phyloP scores from a whole-genome alignment of 1,284 basidiomycete species.

The Ganoderma multipileum region DNA sequence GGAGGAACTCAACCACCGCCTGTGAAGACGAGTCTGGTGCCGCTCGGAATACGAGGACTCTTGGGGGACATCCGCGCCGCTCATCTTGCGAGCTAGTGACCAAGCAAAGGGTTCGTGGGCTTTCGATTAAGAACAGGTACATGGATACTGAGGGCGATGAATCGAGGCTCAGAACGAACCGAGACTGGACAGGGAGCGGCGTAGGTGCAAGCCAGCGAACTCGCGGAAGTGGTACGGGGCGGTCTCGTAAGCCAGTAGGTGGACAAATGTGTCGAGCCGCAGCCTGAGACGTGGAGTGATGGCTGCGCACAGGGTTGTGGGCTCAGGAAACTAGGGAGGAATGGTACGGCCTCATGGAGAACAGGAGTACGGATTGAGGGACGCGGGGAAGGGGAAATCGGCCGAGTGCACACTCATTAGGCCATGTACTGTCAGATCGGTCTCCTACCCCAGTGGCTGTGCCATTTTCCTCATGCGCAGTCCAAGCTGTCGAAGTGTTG shows the following conservation, averaged over 20 bases:
- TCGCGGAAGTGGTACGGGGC: not conserved
- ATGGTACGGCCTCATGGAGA: not conserved
- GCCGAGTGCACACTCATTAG: not conserved
- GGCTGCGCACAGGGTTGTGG: not conserved
- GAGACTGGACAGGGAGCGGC: not conserved
- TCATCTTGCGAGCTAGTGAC: constrained; percentile 74
- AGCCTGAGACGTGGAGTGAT: not conserved
- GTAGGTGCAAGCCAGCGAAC: not conserved
- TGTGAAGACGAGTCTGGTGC: constrained; percentile 63
- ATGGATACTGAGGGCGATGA: constrained; percentile 39
- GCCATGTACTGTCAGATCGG: not conserved
- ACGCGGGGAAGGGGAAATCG: not conserved
- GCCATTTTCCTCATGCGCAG: constrained; percentile 5
- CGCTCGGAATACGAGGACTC: constrained; percentile 74
- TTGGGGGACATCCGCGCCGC: constrained; percentile 58
- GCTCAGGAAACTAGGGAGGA: not conserved
- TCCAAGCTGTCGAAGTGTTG: not conserved
- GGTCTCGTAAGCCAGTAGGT: not conserved
- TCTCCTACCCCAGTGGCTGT: constrained; percentile 9
- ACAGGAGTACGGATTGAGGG: not conserved
- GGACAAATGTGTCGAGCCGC: not conserved
- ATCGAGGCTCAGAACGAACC: not conserved
- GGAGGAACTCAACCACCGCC: constrained; percentile 85
- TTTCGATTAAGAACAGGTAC: constrained; percentile 75
- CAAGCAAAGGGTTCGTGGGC: constrained; percentile 74